Percentiles rank a stretch among this genome's conserved stretches.
Evolutionary conservation across 73 alveolate genomes (phyloP).

Genomic region (Tetrahymena elliotti): DNA sequence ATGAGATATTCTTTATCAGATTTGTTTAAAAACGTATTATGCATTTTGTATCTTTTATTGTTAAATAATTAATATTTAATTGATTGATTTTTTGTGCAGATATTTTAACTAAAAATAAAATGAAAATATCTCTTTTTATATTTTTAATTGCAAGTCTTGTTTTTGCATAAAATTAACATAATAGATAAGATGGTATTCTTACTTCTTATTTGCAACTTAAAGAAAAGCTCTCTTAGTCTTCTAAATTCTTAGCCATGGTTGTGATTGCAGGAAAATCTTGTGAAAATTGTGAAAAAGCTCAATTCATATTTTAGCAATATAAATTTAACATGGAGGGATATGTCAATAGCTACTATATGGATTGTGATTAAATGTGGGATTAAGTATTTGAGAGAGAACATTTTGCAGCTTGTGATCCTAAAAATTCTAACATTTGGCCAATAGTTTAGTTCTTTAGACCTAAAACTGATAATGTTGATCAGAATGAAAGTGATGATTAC

Average conservation of each 20-base stretch:
- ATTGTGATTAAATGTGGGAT: background rate
- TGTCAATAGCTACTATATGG: background rate
- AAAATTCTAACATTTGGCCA: background rate
- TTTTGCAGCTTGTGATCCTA: background rate
- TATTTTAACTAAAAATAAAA: too few species aligned
- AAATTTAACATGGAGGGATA: background rate
- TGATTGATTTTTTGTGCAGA: background rate
- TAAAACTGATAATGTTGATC: background rate
- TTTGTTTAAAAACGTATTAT: background rate
- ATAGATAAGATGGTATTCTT: background rate
- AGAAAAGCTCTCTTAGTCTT: background rate
- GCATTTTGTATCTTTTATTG: background rate
- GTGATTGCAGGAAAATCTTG: background rate
- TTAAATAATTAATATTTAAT: too few species aligned
- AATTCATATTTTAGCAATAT: background rate
- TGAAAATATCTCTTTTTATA: too few species aligned
- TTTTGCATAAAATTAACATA: background rate
- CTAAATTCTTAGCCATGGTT: background rate
- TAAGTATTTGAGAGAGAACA: background rate
- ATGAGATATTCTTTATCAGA: background rate
- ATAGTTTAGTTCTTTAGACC: background rate
- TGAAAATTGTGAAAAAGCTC: background rate
- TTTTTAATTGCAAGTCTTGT: background rate
- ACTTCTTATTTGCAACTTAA: background rate
- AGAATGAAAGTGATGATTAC: background rate